Conservation (phyloP, 768 basidiomycete genomes). For the Sutorius australiensis region DNA sequence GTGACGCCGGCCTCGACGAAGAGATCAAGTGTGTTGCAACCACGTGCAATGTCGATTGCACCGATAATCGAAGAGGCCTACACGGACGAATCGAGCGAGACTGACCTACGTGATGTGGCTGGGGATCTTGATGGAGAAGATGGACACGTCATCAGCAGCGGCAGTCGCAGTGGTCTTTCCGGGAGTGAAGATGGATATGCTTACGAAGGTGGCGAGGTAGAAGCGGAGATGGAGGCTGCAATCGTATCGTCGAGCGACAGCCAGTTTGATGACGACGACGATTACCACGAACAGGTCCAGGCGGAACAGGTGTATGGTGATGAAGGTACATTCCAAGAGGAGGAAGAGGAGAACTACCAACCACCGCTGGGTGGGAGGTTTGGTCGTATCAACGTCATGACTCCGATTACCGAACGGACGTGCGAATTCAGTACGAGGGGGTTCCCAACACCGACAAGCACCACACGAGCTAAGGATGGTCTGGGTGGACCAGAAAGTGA, state of each 20-base stretch:
- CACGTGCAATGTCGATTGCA: constrained; percentile 15
- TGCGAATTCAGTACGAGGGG: constrained; percentile 72
- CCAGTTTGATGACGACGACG: constrained; percentile 31
- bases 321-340: constrained; percentile 28
- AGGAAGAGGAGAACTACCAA: constrained; percentile 32
- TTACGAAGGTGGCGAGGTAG: constrained; percentile 27
- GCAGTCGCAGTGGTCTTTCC: constrained; percentile 30
- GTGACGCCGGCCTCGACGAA: constrained; percentile 18
- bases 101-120: constrained; percentile 15
- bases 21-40: constrained; percentile 18
- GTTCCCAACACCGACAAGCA: constrained; percentile 38
- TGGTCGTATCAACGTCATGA: constrained; percentile 89
- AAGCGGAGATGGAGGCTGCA: constrained; percentile 26
- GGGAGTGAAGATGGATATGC: constrained; percentile 34
- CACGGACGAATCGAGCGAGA: constrained; percentile 34
- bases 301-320: constrained; percentile 15
- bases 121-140: constrained; percentile 26
- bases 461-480: constrained; percentile 45
- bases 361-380: constrained; percentile 70
- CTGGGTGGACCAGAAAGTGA: constrained; percentile 28
- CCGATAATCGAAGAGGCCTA: constrained; percentile 26
- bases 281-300: constrained; percentile 13
- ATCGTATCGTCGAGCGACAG: constrained; percentile 30
- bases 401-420: constrained; percentile 95
- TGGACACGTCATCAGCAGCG: constrained; percentile 20